A percentile compares a stretch with the other conserved stretches of the same genome.
phyloP scores from a whole-genome alignment of 2,329 filamentous ascomycete species.

The Aureobasidium namibiae region DNA sequence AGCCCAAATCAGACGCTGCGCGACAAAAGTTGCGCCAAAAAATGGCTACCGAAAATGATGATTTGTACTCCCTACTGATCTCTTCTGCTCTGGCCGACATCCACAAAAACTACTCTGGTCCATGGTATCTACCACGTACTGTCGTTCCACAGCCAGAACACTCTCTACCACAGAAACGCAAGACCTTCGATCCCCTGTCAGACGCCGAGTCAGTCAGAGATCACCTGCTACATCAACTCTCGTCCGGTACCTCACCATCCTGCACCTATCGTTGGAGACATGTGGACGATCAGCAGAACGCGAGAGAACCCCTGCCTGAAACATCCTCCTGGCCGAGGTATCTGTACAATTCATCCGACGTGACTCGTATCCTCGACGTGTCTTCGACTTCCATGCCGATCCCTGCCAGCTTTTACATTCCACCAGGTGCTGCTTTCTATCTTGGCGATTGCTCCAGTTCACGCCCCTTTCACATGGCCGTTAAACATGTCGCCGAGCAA shows the following conservation, averaged over 20 bases:
- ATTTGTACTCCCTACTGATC: constrained; percentile 31
- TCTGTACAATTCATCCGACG: neutral
- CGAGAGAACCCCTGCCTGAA: neutral
- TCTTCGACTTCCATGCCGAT: neutral
- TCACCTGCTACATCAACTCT: constrained; percentile 4
- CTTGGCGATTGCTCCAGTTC: constrained; percentile 37
- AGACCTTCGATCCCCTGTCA: constrained; percentile 5
- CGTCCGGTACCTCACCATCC: neutral
- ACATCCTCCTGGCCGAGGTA: neutral
- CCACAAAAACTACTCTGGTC: constrained; percentile 13
- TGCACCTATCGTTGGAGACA: neutral
- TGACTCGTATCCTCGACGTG: constrained; percentile 3
- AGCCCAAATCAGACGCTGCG: constrained; percentile 44
- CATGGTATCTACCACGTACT: constrained; percentile 29
- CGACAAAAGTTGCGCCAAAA: constrained; percentile 33
- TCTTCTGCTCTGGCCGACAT: constrained; percentile 32
- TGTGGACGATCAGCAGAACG: neutral
- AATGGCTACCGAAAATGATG: constrained; percentile 24
- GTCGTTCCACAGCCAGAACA: constrained; percentile 1
- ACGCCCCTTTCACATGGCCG: constrained; percentile 29
- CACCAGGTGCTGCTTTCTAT: constrained; percentile 42
- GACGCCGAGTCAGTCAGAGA: neutral
- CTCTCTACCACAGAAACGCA: constrained; percentile 19
- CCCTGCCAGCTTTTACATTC: constrained; percentile 33
- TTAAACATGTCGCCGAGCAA: constrained; percentile 28